These are phyloP conservation scores for Wickerhamomyces sp. DNA, from an alignment of 1,139 yeast genomes.

Conservation along the genomic window DNA sequence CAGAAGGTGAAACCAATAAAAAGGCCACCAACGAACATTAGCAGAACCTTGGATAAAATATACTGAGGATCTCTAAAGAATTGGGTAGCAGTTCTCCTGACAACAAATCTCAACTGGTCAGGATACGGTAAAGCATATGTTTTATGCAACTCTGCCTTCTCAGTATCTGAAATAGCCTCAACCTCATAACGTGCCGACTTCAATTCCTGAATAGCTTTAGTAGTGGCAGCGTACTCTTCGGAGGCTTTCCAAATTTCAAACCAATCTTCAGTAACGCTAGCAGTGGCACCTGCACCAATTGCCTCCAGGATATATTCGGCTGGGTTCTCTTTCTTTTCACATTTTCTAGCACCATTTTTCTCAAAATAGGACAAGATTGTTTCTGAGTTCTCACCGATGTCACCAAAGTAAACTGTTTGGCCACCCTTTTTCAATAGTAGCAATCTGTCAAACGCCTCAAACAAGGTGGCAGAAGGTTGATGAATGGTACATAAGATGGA, in stretches of 20 bases:
- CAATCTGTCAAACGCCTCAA: constrained; percentile 37
- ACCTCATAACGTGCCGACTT: constrained; percentile 5
- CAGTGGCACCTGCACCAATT: constrained; percentile 58
- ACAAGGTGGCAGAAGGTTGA: constrained; percentile 52
- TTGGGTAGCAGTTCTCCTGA: constrained; percentile 30
- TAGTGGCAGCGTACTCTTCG: constrained; percentile 23
- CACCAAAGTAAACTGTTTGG: constrained; percentile 54
- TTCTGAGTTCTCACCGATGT: constrained; percentile 46
- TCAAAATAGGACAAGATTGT: constrained; percentile 49
- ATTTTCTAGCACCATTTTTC: constrained; percentile 37
- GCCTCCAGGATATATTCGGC: constrained; percentile 58
- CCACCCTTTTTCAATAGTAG: constrained; percentile 40
- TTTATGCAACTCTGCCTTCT: constrained; percentile 18
- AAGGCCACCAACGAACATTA: constrained; percentile 38
- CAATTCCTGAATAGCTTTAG: constrained; percentile 25
- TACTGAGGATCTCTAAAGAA: constrained; percentile 38
- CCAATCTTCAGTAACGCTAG: constrained; percentile 39
- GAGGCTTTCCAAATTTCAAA: constrained; percentile 40
- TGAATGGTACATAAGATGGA: constrained; percentile 51
- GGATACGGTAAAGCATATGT: constrained; percentile 31
- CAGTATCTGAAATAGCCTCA: constrained; percentile 24
- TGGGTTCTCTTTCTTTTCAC: constrained; percentile 44
- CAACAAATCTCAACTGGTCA: constrained; percentile 28
- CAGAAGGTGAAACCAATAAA: constrained; percentile 53
- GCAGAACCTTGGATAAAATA: constrained; percentile 32